phyloP scores from a whole-genome alignment of 2,329 filamentous ascomycete species.

The Beauveria sp. region DNA sequence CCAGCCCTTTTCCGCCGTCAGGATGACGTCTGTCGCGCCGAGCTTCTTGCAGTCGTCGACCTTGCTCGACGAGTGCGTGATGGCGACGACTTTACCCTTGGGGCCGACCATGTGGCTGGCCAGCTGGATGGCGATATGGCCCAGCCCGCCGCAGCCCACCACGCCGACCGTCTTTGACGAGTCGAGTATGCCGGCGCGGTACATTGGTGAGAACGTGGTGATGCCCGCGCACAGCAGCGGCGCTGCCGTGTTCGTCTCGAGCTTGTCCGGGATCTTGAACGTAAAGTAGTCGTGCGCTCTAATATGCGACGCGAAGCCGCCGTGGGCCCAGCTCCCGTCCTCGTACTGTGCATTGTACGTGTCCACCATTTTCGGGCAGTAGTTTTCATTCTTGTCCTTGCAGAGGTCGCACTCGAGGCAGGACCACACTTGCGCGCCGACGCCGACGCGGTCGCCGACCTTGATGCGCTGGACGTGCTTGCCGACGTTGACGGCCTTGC shows the following conservation, averaged over 20 bases:
- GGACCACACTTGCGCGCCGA: conserved; percentile 52
- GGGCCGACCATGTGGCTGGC: conserved; percentile 44
- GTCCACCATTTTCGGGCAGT: conserved; percentile 39
- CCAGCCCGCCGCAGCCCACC: conserved; percentile 64
- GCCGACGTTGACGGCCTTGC: conserved; percentile 43
- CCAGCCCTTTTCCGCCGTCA: conserved; percentile 47
- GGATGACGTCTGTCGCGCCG: conserved; percentile 50
- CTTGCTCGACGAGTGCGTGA: conserved; percentile 54
- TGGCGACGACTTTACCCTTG: conserved; percentile 59
- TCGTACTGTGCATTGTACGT: conserved; percentile 51
- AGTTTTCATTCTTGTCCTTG: conserved; percentile 42
- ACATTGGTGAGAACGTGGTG: conserved; percentile 63
- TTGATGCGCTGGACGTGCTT: conserved; percentile 39
- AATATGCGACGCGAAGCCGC: conserved; percentile 49
- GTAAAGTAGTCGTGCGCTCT: conserved; percentile 50
- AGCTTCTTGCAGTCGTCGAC: conserved; percentile 51
- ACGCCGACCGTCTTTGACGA: conserved; percentile 64
- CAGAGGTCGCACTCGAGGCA: conserved; percentile 45
- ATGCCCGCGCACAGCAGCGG: conserved; percentile 74
- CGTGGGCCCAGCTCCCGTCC: conserved; percentile 52
- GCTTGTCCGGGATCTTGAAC: conserved; percentile 48
- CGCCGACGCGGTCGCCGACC: conserved; percentile 56
- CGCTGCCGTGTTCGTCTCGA: conserved; percentile 43
- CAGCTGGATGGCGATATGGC: conserved; percentile 66
- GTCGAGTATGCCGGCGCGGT: conserved; percentile 55